A percentile compares a stretch with the other conserved stretches of the same genome.
Conservation (phyloP, 352 stramenopile species). For the Globisporangium sylvaticum region DNA sequence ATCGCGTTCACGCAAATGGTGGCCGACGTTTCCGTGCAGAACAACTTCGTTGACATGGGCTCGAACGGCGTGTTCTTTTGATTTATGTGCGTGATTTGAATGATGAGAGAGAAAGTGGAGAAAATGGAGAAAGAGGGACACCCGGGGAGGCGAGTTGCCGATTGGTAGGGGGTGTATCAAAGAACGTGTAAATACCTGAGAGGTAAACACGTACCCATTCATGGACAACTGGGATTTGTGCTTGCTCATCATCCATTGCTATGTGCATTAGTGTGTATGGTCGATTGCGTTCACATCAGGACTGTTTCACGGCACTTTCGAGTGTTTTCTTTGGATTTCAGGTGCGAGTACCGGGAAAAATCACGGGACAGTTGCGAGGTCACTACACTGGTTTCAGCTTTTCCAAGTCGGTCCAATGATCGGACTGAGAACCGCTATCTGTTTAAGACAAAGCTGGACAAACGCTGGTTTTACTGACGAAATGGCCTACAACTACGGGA, state of each 20-base stretch:
- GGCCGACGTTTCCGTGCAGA: conserved; percentile 22
- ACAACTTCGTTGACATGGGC: not conserved
- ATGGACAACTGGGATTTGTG: not conserved
- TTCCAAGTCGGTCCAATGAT: no score
- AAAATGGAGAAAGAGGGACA: not conserved
- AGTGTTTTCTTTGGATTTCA: not conserved
- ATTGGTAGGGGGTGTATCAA: conserved; percentile 2
- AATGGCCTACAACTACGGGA: no score
- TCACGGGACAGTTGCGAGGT: no score
- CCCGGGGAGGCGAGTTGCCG: not conserved
- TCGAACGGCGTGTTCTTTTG: conserved; percentile 12
- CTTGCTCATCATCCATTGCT: not conserved
- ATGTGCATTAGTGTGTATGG: not conserved
- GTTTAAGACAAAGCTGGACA: no score
- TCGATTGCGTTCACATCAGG: not conserved
- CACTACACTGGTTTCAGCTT: no score
- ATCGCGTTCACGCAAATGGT: conserved; percentile 70
- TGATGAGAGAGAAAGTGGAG: not conserved
- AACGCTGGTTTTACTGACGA: no score
- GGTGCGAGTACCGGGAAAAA: not conserved
- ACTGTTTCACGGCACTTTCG: not conserved
- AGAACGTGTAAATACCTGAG: conserved; percentile 1
- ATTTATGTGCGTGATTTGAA: not conserved
- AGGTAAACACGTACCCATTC: conserved; percentile 8
- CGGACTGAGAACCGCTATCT: no score